Percentiles rank a stretch among this genome's conserved stretches.
phyloP scores from a whole-genome alignment of 352 stramenopile species.

The Lagenidium giganteum region DNA sequence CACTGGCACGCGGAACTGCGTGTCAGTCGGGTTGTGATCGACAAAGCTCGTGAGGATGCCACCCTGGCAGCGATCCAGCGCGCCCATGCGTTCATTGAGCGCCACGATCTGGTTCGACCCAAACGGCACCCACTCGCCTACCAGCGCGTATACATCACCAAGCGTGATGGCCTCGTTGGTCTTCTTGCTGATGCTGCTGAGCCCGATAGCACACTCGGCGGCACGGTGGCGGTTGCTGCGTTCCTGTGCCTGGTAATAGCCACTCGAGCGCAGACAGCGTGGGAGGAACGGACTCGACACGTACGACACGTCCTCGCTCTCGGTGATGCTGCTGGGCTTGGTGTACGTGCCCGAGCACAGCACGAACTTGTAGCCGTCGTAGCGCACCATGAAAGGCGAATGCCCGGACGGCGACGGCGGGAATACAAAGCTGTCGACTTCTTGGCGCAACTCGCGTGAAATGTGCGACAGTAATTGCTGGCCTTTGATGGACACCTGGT shows the following conservation, averaged over 20 bases:
- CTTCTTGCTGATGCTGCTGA: conserved; percentile 86
- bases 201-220: conserved; percentile 75
- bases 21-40: conserved; percentile 78
- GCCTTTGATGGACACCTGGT: conserved; percentile 92
- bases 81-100: conserved; percentile 96
- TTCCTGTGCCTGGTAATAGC: conserved; percentile 73
- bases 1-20: conserved; percentile 82
- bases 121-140: conserved; percentile 97
- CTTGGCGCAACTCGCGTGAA: conserved; percentile 51
- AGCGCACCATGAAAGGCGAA: conserved; percentile 41
- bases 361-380: conserved; percentile 76
- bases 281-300: conserved; percentile 96
- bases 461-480: conserved; percentile 84
- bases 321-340: conserved; percentile 90
- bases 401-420: conserved; percentile 37
- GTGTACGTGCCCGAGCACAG: conserved; percentile 79
- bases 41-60: conserved; percentile 94
- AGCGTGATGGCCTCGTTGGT: conserved; percentile 93
- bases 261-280: conserved; percentile 90
- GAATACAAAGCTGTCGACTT: conserved; percentile 66
- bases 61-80: conserved; percentile 94
- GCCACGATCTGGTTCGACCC: conserved; percentile 97
- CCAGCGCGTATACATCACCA: conserved; percentile 94
- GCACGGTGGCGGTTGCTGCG: conserved; percentile 91
- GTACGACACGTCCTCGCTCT: conserved; percentile 97